Base-by-base conservation (phyloP, 2,329 filamentous ascomycete genomes). In the Cladosporium sp. region DNA sequence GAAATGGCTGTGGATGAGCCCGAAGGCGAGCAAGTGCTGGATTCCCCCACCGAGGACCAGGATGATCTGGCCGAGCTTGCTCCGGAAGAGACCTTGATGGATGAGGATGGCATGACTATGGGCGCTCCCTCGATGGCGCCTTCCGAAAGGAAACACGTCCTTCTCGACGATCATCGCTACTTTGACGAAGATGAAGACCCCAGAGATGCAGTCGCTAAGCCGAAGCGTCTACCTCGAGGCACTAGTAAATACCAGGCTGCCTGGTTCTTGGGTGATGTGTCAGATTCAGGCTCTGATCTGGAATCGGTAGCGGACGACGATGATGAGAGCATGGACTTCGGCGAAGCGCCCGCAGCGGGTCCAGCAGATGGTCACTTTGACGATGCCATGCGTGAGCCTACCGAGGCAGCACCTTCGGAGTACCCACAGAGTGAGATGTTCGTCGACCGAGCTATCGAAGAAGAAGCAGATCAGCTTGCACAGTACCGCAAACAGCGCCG, bases 141-240 rank as follows among this genome's bases (percentile, higher is more conserved):
- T 64, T 82, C 66, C 24, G 76, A 79, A 58, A 69, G 77, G 69
- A 96, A 93, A 75, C 94, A 93, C 62, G 94, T 99, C 1, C 77
- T 99, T 39, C 80, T 99, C 9, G 94, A 99, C 65, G 93, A 97
- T 64, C 93, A 99, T 72, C 93, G 97, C 71, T 99, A 99, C 73
- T 99, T 97, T 70, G 92, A 92, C 0, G 93, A 97, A 42, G 91
- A 94, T 47, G 88, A 94, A 54, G 78, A 80, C 5, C 48, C 48
- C 25, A 79, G 82, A 40, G 76, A 85, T 54, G 77, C 81, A 17
- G 77, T 84, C 17, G 74, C 80, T 35, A 75, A 77, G 32, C 89
- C 90, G 6, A 94, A 87, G 74, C 84, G 85, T 61, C 75, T 99
- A 20, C 94, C 94, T 0, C 90, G 87, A 73, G 94, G 94, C 62